phyloP scores from a whole-genome alignment of 2,329 filamentous ascomycete genomes.

The Xylariales sp. region DNA sequence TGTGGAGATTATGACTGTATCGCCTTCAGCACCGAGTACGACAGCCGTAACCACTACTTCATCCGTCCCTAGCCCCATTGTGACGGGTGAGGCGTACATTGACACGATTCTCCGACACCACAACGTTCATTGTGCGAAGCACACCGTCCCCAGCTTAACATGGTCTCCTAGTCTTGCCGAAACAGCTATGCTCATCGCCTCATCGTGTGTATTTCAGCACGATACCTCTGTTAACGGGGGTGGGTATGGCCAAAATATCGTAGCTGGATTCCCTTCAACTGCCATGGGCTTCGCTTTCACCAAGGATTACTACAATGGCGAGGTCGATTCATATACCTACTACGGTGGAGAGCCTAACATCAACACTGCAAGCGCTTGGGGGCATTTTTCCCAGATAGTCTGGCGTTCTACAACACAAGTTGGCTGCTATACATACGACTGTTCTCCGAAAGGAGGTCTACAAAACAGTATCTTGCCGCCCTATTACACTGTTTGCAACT shows the following conservation, averaged over 20 bases:
- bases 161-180: conserved; percentile 2
- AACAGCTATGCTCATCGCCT: background rate
- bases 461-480: background rate
- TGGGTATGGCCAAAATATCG: conserved; percentile 2
- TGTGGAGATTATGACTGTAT: too few relatives aligned
- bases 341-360: background rate
- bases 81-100: too few relatives aligned
- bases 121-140: too few relatives aligned
- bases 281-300: conserved; percentile 2
- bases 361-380: background rate
- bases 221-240: background rate
- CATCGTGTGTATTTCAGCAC: background rate
- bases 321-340: background rate
- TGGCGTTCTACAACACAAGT: background rate
- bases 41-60: too few relatives aligned
- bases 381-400: conserved; percentile 3
- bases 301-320: conserved; percentile 1
- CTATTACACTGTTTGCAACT: conserved; percentile 1
- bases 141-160: background rate
- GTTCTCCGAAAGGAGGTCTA: background rate
- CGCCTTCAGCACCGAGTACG: too few relatives aligned
- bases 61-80: too few relatives aligned
- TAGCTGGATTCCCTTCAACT: background rate
- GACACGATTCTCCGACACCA: too few relatives aligned
- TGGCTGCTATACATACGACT: conserved; percentile 4